Conservation (phyloP, 2,329 filamentous ascomycete genomes). For the Zalaria sp. region DNA sequence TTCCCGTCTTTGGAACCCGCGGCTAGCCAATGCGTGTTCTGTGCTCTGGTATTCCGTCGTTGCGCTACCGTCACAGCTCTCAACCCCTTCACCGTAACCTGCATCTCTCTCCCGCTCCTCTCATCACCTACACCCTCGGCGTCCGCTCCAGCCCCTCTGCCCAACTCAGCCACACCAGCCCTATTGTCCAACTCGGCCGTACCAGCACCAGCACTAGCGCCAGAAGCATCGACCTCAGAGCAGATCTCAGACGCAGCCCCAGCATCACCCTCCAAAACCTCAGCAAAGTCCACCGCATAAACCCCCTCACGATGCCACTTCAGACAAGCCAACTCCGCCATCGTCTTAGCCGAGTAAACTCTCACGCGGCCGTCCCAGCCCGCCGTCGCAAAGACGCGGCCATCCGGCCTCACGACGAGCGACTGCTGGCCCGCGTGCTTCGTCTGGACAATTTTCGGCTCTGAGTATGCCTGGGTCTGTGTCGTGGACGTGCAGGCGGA, state of each 20-base stretch:
- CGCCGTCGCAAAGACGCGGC: slow-evolving; percentile 71
- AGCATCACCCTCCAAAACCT: slow-evolving; percentile 6
- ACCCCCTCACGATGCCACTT: slow-evolving; percentile 90
- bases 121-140: background rate
- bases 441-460: slow-evolving; percentile 42
- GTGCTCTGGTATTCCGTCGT: slow-evolving; percentile 49
- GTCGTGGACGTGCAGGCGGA: background rate
- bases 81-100: no score
- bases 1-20: slow-evolving; percentile 91
- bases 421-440: slow-evolving; percentile 86
- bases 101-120: background rate
- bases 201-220: background rate
- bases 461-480: background rate
- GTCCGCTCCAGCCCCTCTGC: slow-evolving; percentile 1
- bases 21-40: slow-evolving; percentile 72
- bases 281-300: slow-evolving; percentile 63
- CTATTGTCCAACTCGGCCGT: background rate
- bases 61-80: slow-evolving; percentile 23
- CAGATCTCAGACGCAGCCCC: background rate
- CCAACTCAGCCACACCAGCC: slow-evolving; percentile 1
- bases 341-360: slow-evolving; percentile 65
- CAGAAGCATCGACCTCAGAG: background rate
- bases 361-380: slow-evolving; percentile 80
- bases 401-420: slow-evolving; percentile 63
- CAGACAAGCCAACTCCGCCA: slow-evolving; percentile 80